Conservation (phyloP, 352 stramenopile species). For the Phytophthora constricta region DNA sequence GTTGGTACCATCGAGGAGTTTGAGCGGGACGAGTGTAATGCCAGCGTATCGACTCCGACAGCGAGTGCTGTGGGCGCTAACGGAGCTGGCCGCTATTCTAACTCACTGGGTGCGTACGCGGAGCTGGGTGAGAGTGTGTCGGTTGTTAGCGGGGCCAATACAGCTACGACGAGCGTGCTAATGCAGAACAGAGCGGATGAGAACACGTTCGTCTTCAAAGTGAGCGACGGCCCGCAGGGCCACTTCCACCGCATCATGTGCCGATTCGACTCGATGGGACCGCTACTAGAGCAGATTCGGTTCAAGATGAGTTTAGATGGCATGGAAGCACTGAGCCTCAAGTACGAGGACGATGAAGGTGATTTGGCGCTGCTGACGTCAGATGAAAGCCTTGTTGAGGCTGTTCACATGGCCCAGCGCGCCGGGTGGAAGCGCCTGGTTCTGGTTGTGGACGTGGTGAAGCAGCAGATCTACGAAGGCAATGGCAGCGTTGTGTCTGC, state of each 20-base stretch:
- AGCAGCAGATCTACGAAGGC: conserved; percentile 41
- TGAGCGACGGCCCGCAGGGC: conserved; percentile 78
- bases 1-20: conserved; percentile 92
- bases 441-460: conserved; percentile 82
- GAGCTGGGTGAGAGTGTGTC: conserved; percentile 89
- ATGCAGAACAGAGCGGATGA: conserved; percentile 74
- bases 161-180: conserved; percentile 75
- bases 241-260: conserved; percentile 90
- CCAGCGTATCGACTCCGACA: conserved; percentile 37
- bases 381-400: conserved; percentile 86
- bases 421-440: conserved; percentile 87
- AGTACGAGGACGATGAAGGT: conserved; percentile 91
- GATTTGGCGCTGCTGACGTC: conserved; percentile 85
- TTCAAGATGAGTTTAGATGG: conserved; percentile 76
- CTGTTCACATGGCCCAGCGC: conserved; percentile 86
- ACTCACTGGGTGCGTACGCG: conserved; percentile 71
- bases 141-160: conserved; percentile 83
- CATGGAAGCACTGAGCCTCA: conserved; percentile 73
- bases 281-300: conserved; percentile 82
- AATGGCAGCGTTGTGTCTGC: conserved; percentile 46
- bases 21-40: conserved; percentile 82
- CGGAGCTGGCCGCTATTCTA: conserved; percentile 48
- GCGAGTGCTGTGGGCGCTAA: conserved; percentile 47
- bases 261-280: conserved; percentile 69
- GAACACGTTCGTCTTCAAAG: conserved; percentile 87